Evolutionary conservation across 768 basidiomycete species (phyloP).

Genomic region (Tylopilus sp.): DNA sequence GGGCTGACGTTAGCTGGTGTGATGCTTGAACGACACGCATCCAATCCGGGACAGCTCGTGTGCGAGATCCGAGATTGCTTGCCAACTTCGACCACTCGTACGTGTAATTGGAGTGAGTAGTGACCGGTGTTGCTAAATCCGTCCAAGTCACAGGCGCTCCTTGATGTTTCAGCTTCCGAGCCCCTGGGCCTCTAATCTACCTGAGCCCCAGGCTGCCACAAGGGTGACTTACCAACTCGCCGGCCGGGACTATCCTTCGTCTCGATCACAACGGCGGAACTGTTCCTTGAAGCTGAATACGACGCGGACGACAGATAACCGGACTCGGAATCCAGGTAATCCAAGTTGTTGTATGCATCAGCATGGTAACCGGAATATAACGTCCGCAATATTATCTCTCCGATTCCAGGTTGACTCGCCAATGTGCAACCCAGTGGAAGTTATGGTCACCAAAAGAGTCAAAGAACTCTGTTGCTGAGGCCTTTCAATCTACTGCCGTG

Average conservation of each 20-base stretch:
- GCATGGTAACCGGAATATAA: constrained; percentile 10
- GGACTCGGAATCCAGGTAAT: no score
- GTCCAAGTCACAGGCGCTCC: constrained; percentile 9
- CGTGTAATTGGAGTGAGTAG: neutral
- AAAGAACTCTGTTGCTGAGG: neutral
- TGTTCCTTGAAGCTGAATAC: neutral
- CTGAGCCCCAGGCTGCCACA: constrained; percentile 8
- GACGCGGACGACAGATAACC: constrained; percentile 7
- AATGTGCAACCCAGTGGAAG: constrained; percentile 1
- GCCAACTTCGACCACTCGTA: neutral
- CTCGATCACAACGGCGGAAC: constrained; percentile 16
- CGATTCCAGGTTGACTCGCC: neutral
- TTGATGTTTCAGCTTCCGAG: no score
- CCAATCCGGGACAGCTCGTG: constrained; percentile 6
- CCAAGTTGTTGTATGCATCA: neutral
- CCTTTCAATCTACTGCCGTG: constrained; percentile 6
- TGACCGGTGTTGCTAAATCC: constrained; percentile 9
- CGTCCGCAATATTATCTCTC: constrained; percentile 1
- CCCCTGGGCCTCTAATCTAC: no score
- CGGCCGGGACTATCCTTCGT: constrained; percentile 6
- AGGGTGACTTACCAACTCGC: constrained; percentile 22
- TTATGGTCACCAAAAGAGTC: neutral
- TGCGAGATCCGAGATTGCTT: constrained; percentile 9
- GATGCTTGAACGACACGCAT: constrained; percentile 12
- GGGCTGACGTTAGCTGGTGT: constrained; percentile 3